Base-by-base conservation (phyloP, 805 yeast species). In the Hanseniaspora guilliermondii region DNA sequence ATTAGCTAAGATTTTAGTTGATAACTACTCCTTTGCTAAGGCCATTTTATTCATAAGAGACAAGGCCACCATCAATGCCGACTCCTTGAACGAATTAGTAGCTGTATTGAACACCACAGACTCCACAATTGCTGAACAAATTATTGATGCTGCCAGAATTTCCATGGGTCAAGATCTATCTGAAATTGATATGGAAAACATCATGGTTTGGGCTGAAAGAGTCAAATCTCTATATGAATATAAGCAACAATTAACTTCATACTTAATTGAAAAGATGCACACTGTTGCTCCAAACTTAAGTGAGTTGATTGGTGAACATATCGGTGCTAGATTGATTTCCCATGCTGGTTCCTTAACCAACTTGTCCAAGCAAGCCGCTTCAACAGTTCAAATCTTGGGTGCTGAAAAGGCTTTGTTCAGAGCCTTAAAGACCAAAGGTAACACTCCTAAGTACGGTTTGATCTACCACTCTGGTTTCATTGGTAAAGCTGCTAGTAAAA, bases 161-260 rank as follows among this genome's bases (percentile, higher is more conserved):
- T 88, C 97, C 46, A 93, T 93, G 98, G 98, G 98, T 71, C 97
- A 91, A 75, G 98, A 93, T 72, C 80, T 93, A 62, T 83, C 95
- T 60, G 95, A 86, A 70, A 82, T 83, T 68, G 98, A 93, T 71
- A 87, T 93, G 93, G 80, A 79, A 60, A 89, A 89, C 69, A 89
- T 93, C 57, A 71, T 83, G 60, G 80, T 91, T 36, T 93, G 93
- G 70, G 98, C 98, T 57, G 79, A 85, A 70, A 84, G 96, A 74
- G 95, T 89, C 39, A 95, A 86, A 49, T 84, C 88, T 56, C 79
- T 93, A 65, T 79, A 93, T 57, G 96, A 89, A 64, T 91, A 91
- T 80, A 82, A 97, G 70, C 76, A 79, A 65, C 80, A 80, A 64
- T 76, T 93, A 64, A 89, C 76, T 74, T 80, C 81, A 62, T 93